Conservation (phyloP, 306 rosid genomes). For the Lagenaria siceraria region DNA sequence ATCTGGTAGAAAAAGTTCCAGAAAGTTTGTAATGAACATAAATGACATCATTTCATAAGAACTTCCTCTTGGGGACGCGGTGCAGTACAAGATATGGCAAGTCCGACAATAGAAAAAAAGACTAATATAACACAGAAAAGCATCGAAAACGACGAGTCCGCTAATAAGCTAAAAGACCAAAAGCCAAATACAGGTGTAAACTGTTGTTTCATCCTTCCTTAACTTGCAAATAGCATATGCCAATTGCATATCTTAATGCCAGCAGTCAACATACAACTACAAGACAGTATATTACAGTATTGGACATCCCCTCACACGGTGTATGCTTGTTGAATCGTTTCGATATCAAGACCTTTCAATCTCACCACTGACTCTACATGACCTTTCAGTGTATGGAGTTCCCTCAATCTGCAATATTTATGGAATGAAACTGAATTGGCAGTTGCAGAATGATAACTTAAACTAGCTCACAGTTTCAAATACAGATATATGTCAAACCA, state of each 20-base stretch:
- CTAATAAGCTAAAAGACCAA: background rate
- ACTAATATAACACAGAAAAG: background rate
- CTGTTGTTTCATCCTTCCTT: background rate
- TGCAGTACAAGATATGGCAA: background rate
- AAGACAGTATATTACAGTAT: slow-evolving; percentile 5
- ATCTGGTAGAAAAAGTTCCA: background rate
- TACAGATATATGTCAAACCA: background rate
- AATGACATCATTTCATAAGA: background rate
- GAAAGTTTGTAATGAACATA: background rate
- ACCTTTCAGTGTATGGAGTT: slow-evolving; percentile 81
- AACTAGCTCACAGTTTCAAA: background rate
- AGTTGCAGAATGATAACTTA: background rate
- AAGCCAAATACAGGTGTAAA: background rate
- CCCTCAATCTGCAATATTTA: slow-evolving; percentile 58
- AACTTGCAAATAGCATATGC: background rate
- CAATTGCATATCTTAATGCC: background rate
- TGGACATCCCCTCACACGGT: slow-evolving; percentile 40
- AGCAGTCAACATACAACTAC: background rate
- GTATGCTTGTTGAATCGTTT: slow-evolving; percentile 94
- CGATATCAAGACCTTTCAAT: slow-evolving; percentile 88
- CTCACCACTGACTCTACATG: slow-evolving; percentile 99
- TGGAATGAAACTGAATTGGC: background rate
- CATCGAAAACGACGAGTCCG: background rate
- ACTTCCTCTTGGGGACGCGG: background rate
- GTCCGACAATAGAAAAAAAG: background rate